phyloP scores from a whole-genome alignment of 106 monocot genomes.

The Allium cepa region DNA sequence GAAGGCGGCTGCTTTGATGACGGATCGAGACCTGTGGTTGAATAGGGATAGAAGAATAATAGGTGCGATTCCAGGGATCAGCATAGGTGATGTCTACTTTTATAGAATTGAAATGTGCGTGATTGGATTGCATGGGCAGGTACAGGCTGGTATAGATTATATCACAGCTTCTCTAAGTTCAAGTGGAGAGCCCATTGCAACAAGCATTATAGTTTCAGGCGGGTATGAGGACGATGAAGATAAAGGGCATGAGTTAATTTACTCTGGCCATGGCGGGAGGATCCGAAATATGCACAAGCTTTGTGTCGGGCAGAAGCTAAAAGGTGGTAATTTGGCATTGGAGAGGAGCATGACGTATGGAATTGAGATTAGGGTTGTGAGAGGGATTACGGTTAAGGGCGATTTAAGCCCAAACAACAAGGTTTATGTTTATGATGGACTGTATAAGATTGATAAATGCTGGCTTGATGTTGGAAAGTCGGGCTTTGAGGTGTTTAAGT shows the following conservation, averaged over 20 bases:
- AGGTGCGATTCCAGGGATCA: conserved; percentile 78
- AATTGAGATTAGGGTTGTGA: conserved; percentile 63
- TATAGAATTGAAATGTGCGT: conserved; percentile 89
- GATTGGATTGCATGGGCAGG: conserved; percentile 86
- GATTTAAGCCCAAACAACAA: conserved; percentile 27
- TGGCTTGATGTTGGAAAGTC: conserved; percentile 66
- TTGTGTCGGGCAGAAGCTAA: conserved; percentile 38
- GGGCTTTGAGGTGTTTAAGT: conserved; percentile 65
- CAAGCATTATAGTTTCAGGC: conserved; percentile 68
- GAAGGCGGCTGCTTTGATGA: conserved; percentile 64
- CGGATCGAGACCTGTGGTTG: conserved; percentile 57
- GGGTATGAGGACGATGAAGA: conserved; percentile 83
- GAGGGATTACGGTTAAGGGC: conserved; percentile 38
- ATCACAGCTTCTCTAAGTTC: conserved; percentile 24
- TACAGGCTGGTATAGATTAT: conserved; percentile 84
- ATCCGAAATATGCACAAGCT: conserved; percentile 26
- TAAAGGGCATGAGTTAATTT: conserved; percentile 42
- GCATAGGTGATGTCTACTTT: conserved; percentile 82
- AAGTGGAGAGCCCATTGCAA: conserved; percentile 58
- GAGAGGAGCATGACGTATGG: conserved; percentile 62
- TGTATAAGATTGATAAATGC: conserved; percentile 54
- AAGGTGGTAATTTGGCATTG: conserved; percentile 59
- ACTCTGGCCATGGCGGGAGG: conserved; percentile 66
- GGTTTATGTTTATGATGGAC: conserved; percentile 63
- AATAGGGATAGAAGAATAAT: conserved; percentile 80